phyloP scores from a whole-genome alignment of 2,329 filamentous ascomycete species.

The Bipolaris gigantea region DNA sequence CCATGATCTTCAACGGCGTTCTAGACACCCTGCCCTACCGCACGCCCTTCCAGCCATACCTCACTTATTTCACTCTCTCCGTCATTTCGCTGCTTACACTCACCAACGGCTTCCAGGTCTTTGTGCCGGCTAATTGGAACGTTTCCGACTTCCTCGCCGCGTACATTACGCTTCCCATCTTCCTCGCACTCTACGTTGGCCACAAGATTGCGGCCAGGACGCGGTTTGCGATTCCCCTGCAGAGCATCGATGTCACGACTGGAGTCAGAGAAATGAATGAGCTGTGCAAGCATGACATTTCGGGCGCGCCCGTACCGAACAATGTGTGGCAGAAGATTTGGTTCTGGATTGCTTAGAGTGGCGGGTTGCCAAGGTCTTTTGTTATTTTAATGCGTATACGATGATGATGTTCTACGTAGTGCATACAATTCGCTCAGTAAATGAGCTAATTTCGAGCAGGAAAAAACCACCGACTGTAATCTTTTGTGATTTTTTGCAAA shows the following conservation, averaged over 20 bases:
- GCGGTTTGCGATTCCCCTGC: constrained; percentile 29
- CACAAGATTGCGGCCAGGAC: constrained; percentile 41
- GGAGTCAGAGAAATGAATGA: constrained; percentile 44
- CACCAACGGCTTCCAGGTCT: constrained; percentile 55
- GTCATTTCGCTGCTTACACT: constrained; percentile 45
- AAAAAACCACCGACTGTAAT: too few species aligned
- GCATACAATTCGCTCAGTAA: neutral
- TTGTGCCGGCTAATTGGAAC: constrained; percentile 51
- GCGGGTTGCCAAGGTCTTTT: neutral
- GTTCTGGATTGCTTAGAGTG: constrained; percentile 42
- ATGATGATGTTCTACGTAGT: neutral
- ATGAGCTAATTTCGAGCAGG: neutral
- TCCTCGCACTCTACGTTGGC: constrained; percentile 38
- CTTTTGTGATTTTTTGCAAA: neutral
- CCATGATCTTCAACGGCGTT: constrained; percentile 55
- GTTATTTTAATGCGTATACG: neutral
- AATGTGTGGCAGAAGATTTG: constrained; percentile 38
- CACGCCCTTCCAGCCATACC: constrained; percentile 53
- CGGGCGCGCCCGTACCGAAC: constrained; percentile 38
- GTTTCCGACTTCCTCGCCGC: constrained; percentile 56
- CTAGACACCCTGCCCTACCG: constrained; percentile 57
- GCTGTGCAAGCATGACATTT: constrained; percentile 36
- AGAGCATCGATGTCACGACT: constrained; percentile 39
- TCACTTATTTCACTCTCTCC: constrained; percentile 62
- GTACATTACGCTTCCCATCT: constrained; percentile 51